Base-by-base conservation (phyloP, 805 yeast genomes). In the Hanseniaspora taiwanica region DNA sequence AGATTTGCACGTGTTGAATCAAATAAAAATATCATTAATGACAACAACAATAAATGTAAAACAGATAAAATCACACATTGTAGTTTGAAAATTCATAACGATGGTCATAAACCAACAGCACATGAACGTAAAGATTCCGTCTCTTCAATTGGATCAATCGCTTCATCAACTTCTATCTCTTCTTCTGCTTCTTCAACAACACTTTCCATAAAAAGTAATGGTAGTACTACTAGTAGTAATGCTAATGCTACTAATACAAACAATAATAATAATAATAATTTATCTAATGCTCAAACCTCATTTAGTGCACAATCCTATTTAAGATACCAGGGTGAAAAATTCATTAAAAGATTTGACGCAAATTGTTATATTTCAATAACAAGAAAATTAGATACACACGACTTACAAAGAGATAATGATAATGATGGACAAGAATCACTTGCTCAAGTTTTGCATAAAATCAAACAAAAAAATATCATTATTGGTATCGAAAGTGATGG, bases 221-320 rank as follows among this genome's bases (percentile, higher is more conserved):
- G n/a, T n/a, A n/a, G n/a, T n/a, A n/a, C n/a, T n/a, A n/a, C n/a
- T n/a, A n/a, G n/a, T n/a, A n/a, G n/a, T n/a, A n/a, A n/a, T n/a
- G n/a, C n/a, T n/a, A 44, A 47, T 21, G 44, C 53, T 5, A 48
- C 50, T 2, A 41, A 44, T 1, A 50, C 53, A 20, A 21, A 34
- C 10, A 53, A 48, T 27, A 44, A 44, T n/a, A n/a, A n/a, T n/a
- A n/a, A n/a, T n/a, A n/a, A n/a, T n/a, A n/a, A n/a, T n/a, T n/a
- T n/a, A n/a, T n/a, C n/a, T n/a, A n/a, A n/a, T 7, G 57, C 65
- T 35, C 76, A 73, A 46, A 69, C 74, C 8, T 82, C 74, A 55
- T 91, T 91, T 62, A 82, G 97, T 0, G 98, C 98, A 2, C 98
- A 91, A 61, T 81, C 89, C 44, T 91, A 91, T 58, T 65, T 91